Evolutionary conservation across 2,329 filamentous ascomycete species (phyloP).

Genomic region (Colletotrichum ledebouriae): DNA sequence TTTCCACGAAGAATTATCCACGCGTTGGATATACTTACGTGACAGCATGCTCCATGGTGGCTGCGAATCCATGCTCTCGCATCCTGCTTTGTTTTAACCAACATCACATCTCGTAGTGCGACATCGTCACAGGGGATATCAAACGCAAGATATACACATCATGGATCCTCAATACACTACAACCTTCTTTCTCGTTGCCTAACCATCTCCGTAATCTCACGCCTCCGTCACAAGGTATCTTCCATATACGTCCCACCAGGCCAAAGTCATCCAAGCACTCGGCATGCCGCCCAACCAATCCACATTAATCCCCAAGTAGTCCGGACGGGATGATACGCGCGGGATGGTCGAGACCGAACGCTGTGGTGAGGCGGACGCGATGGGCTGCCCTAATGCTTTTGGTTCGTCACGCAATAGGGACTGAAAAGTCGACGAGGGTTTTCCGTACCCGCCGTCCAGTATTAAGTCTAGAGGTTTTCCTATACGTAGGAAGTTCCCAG

Average conservation of each 20-base stretch:
- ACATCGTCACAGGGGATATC: neutral
- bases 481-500: constrained; percentile 52
- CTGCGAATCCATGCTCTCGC: no score
- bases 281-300: constrained; percentile 20
- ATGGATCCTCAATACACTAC: constrained; percentile 40
- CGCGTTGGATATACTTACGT: no score
- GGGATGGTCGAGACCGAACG: constrained; percentile 10
- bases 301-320: constrained; percentile 21
- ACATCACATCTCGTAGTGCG: no score
- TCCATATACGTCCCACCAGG: constrained; percentile 11
- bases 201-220: constrained; percentile 23
- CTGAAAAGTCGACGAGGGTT: constrained; percentile 47
- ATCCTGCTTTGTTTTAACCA: no score
- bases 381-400: constrained; percentile 32
- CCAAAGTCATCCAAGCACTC: constrained; percentile 32
- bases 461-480: constrained; percentile 61
- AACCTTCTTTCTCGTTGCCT: constrained; percentile 40
- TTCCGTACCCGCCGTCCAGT: constrained; percentile 46
- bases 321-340: constrained; percentile 23
- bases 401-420: constrained; percentile 44
- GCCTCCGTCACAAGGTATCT: constrained; percentile 14
- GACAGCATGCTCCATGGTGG: no score
- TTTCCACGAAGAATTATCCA: no score
- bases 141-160: constrained; percentile 33
- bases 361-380: constrained; percentile 6